Conservation (phyloP, 495 filamentous ascomycete genomes). For the Hypomontagnella monticulosa region DNA sequence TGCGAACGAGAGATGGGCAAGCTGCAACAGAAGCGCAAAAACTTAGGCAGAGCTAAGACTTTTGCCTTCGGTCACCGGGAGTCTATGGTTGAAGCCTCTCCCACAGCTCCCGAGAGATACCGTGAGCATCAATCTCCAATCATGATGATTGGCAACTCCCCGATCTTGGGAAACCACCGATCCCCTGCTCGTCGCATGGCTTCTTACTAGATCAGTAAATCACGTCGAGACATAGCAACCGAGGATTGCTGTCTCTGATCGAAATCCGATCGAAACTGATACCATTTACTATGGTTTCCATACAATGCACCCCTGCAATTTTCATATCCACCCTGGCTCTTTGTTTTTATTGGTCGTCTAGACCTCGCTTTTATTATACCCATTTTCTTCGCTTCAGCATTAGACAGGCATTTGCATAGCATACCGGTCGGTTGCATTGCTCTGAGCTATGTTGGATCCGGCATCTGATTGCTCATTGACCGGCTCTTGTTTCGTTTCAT, state of each 20-base stretch:
- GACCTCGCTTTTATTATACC: constrained; percentile 40
- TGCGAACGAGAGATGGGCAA: constrained; percentile 95
- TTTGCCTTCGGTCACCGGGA: constrained; percentile 86
- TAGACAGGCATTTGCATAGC: constrained; percentile 47
- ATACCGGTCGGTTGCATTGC: constrained; percentile 43
- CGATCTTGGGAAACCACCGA: constrained; percentile 60
- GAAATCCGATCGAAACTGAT: constrained; percentile 4
- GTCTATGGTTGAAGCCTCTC: constrained; percentile 75
- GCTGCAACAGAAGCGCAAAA: constrained; percentile 78
- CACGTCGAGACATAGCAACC: background rate
- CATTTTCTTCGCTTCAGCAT: constrained; percentile 38
- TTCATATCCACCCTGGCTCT: constrained; percentile 18
- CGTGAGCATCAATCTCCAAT: constrained; percentile 52
- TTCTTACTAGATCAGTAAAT: constrained; percentile 65
- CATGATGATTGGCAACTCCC: constrained; percentile 64
- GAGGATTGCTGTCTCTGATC: constrained; percentile 14
- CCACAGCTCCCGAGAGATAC: constrained; percentile 70
- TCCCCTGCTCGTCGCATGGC: constrained; percentile 73
- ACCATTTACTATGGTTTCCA: background rate
- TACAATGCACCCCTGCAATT: background rate
- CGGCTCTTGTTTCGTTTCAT: constrained; percentile 19
- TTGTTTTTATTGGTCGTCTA: constrained; percentile 18
- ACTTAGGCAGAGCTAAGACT: constrained; percentile 87
- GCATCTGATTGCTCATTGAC: constrained; percentile 39
- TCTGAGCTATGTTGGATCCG: constrained; percentile 43